Conservation (phyloP, 78 protist genomes). For the Polysphondylium violaceum region DNA sequence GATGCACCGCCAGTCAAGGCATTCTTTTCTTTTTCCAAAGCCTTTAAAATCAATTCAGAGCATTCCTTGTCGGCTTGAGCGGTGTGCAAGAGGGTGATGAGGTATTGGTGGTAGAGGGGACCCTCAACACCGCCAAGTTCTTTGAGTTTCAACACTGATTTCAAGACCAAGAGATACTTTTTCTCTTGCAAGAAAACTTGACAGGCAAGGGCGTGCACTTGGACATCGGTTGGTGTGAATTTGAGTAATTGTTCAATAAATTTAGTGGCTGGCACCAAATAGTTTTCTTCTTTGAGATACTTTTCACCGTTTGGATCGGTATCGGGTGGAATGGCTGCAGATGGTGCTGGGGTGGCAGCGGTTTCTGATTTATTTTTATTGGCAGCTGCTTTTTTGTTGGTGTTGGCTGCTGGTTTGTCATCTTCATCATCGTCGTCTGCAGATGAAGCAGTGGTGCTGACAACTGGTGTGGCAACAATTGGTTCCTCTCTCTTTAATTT, state of each 20-base stretch:
- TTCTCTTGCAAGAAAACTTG: slow-evolving; percentile 8
- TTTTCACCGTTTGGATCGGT: slow-evolving; percentile 59
- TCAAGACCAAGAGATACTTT: slow-evolving; percentile 4
- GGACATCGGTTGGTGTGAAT: slow-evolving; percentile 15
- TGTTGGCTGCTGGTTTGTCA: slow-evolving; percentile 3
- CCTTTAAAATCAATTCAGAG: not conserved
- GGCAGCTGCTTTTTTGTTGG: not conserved
- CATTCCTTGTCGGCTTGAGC: not conserved
- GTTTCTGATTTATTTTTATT: not conserved
- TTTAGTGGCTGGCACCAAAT: slow-evolving; percentile 12
- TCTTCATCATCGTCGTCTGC: not conserved
- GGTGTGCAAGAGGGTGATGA: not conserved
- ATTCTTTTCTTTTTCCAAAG: not conserved
- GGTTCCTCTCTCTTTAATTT: slow-evolving; percentile 3
- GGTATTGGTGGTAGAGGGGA: slow-evolving; percentile 1
- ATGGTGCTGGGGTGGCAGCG: not conserved
- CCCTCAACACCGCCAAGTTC: not conserved
- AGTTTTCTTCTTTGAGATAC: slow-evolving; percentile 1
- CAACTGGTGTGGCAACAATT: not conserved
- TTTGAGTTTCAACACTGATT: slow-evolving; percentile 37
- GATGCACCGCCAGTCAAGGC: not conserved
- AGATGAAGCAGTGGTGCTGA: not conserved
- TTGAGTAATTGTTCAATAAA: slow-evolving; percentile 22
- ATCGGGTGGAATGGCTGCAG: slow-evolving; percentile 16
- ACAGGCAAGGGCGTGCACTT: slow-evolving; percentile 34